Evolutionary conservation across 257 asterid genomes (phyloP).

Genomic region (Echites panduratus): DNA sequence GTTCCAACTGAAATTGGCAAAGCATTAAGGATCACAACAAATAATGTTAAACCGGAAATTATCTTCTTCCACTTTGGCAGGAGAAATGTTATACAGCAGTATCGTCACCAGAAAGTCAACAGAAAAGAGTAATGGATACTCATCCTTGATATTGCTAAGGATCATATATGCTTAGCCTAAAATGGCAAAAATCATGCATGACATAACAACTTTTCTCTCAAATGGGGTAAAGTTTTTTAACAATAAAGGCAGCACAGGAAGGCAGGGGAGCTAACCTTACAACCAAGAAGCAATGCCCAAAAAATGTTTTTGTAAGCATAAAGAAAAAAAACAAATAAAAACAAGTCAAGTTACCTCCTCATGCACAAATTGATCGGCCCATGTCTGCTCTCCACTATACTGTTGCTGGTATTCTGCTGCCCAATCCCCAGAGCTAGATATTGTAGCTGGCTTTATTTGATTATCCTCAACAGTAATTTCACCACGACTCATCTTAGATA

Average conservation of each 20-base stretch:
- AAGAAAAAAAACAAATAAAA: neutral
- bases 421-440: constrained; percentile 82
- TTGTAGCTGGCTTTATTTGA: constrained; percentile 69
- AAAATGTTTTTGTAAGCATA: neutral
- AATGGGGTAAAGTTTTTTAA: neutral
- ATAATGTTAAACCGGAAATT: neutral
- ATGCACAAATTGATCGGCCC: constrained; percentile 85
- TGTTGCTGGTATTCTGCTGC: constrained; percentile 84
- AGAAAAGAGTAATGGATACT: neutral
- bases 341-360: constrained; percentile 47
- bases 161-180: neutral
- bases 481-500: constrained; percentile 99
- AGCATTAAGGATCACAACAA: constrained; percentile 10
- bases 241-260: neutral
- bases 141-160: neutral
- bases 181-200: neutral
- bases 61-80: neutral
- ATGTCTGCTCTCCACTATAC: constrained; percentile 68
- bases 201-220: neutral
- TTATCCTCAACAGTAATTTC: constrained; percentile 87
- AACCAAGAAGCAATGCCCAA: neutral
- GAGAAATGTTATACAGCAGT: neutral
- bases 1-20: constrained; percentile 59
- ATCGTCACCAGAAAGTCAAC: neutral
- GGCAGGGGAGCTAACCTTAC: neutral